Conservation (phyloP, 1,284 basidiomycete species). For the Apiotrichum sp. region DNA sequence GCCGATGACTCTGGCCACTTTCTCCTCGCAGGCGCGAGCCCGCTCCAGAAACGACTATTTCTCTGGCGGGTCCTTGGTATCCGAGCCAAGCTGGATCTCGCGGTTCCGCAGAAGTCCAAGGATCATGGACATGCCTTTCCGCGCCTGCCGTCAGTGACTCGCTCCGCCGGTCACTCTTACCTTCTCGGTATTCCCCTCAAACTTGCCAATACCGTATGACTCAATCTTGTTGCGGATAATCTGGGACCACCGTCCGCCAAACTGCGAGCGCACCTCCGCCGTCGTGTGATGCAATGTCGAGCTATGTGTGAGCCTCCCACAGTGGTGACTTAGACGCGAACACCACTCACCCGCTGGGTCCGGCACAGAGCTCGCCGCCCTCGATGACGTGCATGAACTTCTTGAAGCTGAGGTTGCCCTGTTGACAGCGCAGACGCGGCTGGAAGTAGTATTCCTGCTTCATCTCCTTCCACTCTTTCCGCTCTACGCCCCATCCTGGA, state of each 20-base stretch:
- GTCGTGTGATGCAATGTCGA: slow-evolving; percentile 43
- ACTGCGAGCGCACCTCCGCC: slow-evolving; percentile 42
- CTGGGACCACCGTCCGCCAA: slow-evolving; percentile 41
- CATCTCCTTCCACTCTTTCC: slow-evolving; percentile 20
- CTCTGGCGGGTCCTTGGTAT: not conserved
- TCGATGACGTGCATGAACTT: slow-evolving; percentile 48
- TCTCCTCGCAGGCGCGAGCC: too few species aligned
- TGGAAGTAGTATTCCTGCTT: slow-evolving; percentile 18
- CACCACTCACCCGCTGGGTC: slow-evolving; percentile 34
- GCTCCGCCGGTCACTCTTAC: slow-evolving; percentile 19
- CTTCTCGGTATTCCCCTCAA: slow-evolving; percentile 42
- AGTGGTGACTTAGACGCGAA: not conserved
- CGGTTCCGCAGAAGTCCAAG: slow-evolving; percentile 26
- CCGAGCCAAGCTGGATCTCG: slow-evolving; percentile 5
- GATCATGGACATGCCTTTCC: slow-evolving; percentile 47
- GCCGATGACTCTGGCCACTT: too few species aligned
- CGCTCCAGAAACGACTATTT: too few species aligned
- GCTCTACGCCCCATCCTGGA: slow-evolving; percentile 32
- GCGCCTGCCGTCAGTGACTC: slow-evolving; percentile 23
- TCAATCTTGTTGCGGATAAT: slow-evolving; percentile 43
- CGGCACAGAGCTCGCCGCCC: slow-evolving; percentile 38
- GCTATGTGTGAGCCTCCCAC: slow-evolving; percentile 8
- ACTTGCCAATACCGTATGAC: slow-evolving; percentile 42
- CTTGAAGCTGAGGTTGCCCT: slow-evolving; percentile 45
- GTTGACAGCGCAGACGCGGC: slow-evolving; percentile 33